Evolutionary conservation across 306 rosid genomes (phyloP), one percentile per base, ranked within the genome.

Genomic region (Casuarina cunninghamiana): DNA sequence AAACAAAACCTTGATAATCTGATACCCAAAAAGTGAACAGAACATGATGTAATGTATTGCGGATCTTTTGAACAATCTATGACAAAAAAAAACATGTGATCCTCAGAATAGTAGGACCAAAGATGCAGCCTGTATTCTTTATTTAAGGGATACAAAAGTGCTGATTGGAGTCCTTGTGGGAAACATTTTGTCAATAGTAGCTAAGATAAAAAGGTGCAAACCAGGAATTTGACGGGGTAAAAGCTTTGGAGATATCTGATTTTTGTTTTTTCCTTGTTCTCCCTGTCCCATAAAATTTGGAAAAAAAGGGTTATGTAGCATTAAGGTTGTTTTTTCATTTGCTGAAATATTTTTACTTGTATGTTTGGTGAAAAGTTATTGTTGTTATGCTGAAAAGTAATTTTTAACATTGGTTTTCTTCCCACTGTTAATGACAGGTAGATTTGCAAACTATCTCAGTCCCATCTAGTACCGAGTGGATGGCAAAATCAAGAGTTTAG

Each of bases 371-470:
- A 21, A 37, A 43, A 70, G 48, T 10, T 17, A 32, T 35, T 60
- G 48, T 19, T 61, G 45, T 39, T 46, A 37, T 50, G 66, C 2
- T 46, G n/a, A 71, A 8, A 43, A 17, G 76, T 41, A 46, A 58
- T 41, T 4, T 13, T 4, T 78, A 75, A 71, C 65, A 26, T 67
- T 15, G 49, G 53, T 78, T 72, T 50, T 46, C 58, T 35, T 55
- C 44, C 38, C 39, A 38, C 16, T 19, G 26, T 67, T 81, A 60
- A 78, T 76, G 54, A 79, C 93, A 86, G 93, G 90, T 74, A 80
- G 90, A 68, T 89, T 86, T 72, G 84, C 78, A 73, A 86, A 81
- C 82, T 86, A 89, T 73, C 60, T 86, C 75, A 89, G 87, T 79
- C 93, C 93, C 21, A 89, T 89, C 90, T 89, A 84, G 81, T 68